Base-by-base conservation (phyloP, 1,284 basidiomycete genomes). In the Apiotrichum sp. region DNA sequence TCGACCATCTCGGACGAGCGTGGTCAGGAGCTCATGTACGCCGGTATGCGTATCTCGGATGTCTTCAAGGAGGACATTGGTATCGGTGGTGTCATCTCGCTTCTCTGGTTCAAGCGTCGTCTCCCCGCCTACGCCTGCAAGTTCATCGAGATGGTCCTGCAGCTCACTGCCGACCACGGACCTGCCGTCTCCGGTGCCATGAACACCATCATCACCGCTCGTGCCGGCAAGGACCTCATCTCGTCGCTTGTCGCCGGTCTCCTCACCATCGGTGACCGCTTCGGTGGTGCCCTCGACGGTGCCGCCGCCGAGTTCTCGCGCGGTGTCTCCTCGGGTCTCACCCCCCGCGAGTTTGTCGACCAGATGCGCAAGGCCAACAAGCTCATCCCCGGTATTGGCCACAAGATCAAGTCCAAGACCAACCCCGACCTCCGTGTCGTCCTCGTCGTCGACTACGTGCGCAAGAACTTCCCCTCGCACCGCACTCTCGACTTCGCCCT, bases 1-100 rank as follows among this genome's bases (percentile, higher is more conserved):
- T 97, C 93, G 52, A 98, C 96, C 65, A 98, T 98, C 78, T 97
- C 93, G 58, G 96, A 98, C 79, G 96, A 98, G 83, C 89, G 95
- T 73, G 95, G 95, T 3, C 93, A 97, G 77, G 96, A 98, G 81
- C 84, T 98, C 61, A 81, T 98, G 72, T 98, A 98, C 80, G 92
- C 93, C 58, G 96, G 96, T 68, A 98, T 98, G 92, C 88, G 89
- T 69, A 98, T 98, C 78, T 91, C 93, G 38, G 92, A 98, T 69
- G 95, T 98, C 59, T 98, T 96, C 84, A 92, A 90, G 81, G 92
- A 96, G 73, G 89, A 97, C 64, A 90, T 97, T 62, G 95, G 96
- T 65, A 83, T 98, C 65, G 95, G 95, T 62, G 95, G 95, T 82
- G 96, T 98, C 69, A 89, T 98, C 71, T 86, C 86, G 61, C 81